Conservation (phyloP, 441 rosid genomes). For the Arabidopsis lyrata region DNA sequence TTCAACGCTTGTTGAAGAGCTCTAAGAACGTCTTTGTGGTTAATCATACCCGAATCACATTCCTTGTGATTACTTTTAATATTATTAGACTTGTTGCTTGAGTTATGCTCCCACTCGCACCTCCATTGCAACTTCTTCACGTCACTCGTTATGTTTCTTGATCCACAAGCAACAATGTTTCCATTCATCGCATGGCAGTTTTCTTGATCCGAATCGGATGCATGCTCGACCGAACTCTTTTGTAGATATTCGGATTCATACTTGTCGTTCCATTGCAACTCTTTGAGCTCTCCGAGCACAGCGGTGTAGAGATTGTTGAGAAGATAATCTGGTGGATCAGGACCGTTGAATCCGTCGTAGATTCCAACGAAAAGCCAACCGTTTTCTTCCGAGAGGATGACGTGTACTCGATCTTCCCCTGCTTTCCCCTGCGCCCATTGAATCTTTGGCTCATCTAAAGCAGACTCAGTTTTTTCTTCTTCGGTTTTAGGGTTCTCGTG, state of each 20-base stretch:
- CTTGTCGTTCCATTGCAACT: conserved; percentile 49
- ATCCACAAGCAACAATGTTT: conserved; percentile 44
- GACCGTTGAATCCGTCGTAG: conserved; percentile 78
- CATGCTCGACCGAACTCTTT: conserved; percentile 22
- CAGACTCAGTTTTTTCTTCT: conserved; percentile 48
- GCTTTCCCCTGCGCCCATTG: conserved; percentile 86
- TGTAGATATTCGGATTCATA: conserved; percentile 1
- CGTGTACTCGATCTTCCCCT: conserved; percentile 79
- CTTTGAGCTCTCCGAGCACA: conserved; percentile 60
- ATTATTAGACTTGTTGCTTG: conserved; percentile 3
- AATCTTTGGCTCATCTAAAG: conserved; percentile 50
- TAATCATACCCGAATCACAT: conserved; percentile 17
- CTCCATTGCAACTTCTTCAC: conserved; percentile 43
- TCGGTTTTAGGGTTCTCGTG: conserved; percentile 21
- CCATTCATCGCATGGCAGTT: background rate
- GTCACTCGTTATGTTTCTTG: conserved; percentile 29
- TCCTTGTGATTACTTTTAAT: conserved; percentile 14
- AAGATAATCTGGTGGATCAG: conserved; percentile 74
- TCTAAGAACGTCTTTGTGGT: conserved; percentile 54
- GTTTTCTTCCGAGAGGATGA: conserved; percentile 64
- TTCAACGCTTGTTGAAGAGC: conserved; percentile 62
- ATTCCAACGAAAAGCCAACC: conserved; percentile 80
- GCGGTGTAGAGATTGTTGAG: conserved; percentile 58
- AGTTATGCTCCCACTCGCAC: conserved; percentile 38
- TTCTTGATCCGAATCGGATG: conserved; percentile 41